These are phyloP conservation scores for Dalbergia oliveri DNA, from an alignment of 306 rosid species.

Conservation along the genomic window DNA sequence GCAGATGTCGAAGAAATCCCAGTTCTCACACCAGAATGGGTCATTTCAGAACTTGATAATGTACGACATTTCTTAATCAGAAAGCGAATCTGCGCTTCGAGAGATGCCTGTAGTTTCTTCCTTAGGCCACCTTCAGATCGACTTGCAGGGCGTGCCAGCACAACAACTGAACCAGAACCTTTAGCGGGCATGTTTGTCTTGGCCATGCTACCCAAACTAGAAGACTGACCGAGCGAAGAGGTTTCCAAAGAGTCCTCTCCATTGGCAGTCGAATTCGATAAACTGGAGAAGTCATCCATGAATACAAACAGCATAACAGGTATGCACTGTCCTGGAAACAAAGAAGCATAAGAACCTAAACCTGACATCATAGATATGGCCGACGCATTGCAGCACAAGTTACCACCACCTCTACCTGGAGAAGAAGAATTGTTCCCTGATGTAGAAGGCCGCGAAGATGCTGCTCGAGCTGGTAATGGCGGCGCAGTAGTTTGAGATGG, in stretches of 20 bases:
- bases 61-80: constrained; percentile 81
- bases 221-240: constrained; percentile 60
- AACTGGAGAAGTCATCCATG: constrained; percentile 76
- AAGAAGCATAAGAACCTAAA: constrained; percentile 86
- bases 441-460: constrained; percentile 59
- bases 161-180: constrained; percentile 86
- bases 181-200: constrained; percentile 71
- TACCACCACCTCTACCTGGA: constrained; percentile 73
- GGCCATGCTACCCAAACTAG: constrained; percentile 61
- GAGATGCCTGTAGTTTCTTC: constrained; percentile 89
- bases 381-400: constrained; percentile 69
- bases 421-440: constrained; percentile 72
- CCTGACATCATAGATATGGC: constrained; percentile 84
- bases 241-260: constrained; percentile 70
- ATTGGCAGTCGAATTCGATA: constrained; percentile 55
- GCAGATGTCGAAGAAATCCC: constrained; percentile 64
- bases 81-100: constrained; percentile 89
- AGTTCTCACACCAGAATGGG: constrained; percentile 71
- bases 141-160: constrained; percentile 86
- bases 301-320: constrained; percentile 87
- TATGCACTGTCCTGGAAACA: constrained; percentile 95
- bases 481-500: constrained; percentile 11
- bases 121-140: constrained; percentile 80
- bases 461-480: constrained; percentile 60
- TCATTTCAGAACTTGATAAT: constrained; percentile 73